Conservation (phyloP, 2,329 filamentous ascomycete genomes). For the Colletotrichum sp. region DNA sequence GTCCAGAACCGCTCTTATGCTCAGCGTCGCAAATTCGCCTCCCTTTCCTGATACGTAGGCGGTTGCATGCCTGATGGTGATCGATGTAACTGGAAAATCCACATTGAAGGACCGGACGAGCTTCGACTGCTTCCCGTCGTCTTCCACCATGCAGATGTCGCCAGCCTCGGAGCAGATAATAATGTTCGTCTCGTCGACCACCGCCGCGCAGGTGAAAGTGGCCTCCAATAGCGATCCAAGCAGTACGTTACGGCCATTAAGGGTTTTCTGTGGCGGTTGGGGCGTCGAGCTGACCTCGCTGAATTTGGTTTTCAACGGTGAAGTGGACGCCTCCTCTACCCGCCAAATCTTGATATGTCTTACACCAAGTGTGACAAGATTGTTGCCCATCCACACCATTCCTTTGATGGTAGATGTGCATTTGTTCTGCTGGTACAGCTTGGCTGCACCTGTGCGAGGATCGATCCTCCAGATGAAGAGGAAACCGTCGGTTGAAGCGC, state of each 20-base stretch:
- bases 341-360: constrained; percentile 95
- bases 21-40: constrained; percentile 61
- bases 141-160: constrained; percentile 87
- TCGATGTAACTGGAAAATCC: constrained; percentile 71
- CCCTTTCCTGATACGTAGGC: constrained; percentile 74
- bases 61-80: constrained; percentile 63
- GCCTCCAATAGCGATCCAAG: constrained; percentile 82
- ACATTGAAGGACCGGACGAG: constrained; percentile 70
- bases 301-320: constrained; percentile 69
- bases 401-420: constrained; percentile 86
- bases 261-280: constrained; percentile 64
- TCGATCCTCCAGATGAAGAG: constrained; percentile 91
- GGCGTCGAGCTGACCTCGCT: constrained; percentile 24
- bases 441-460: constrained; percentile 79
- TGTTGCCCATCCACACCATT: constrained; percentile 90
- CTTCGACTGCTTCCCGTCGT: constrained; percentile 74
- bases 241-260: constrained; percentile 87
- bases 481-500: constrained; percentile 90
- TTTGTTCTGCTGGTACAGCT: constrained; percentile 83
- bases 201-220: constrained; percentile 80
- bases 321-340: constrained; percentile 70
- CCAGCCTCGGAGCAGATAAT: constrained; percentile 88
- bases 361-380: constrained; percentile 84
- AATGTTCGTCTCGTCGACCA: constrained; percentile 75
- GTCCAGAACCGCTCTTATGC: constrained; percentile 54